phyloP scores from a whole-genome alignment of 805 yeast species.

The Lipomyces starkeyi region DNA sequence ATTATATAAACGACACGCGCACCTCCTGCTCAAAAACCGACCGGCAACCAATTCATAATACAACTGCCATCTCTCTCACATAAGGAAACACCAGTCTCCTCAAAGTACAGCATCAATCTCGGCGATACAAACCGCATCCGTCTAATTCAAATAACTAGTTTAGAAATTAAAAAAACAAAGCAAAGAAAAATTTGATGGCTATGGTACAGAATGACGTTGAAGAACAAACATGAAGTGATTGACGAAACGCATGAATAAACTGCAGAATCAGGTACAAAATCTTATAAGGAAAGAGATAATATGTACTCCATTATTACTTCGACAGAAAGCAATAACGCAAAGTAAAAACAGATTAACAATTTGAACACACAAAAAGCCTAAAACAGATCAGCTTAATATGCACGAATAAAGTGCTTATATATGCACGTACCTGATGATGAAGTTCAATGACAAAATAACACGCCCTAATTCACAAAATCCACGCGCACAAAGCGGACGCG shows the following conservation, averaged over 20 bases:
- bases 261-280: neutral
- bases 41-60: neutral
- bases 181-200: neutral
- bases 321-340: neutral
- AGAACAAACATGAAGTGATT: neutral
- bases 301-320: neutral
- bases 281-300: neutral
- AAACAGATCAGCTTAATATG: neutral
- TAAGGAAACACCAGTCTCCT: neutral
- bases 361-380: neutral
- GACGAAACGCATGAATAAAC: neutral
- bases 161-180: neutral
- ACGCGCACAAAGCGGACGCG: neutral
- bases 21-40: neutral
- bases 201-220: neutral
- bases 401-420: neutral
- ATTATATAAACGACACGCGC: neutral
- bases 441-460: neutral
- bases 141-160: neutral
- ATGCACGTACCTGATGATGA: neutral
- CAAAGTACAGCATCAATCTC: neutral
- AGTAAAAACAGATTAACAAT: neutral
- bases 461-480: slow-evolving; percentile 4
- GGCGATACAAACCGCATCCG: neutral
- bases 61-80: neutral